These are phyloP conservation scores for Leucaena leucocephala DNA, from an alignment of 306 rosid genomes.

Conservation along the genomic window DNA sequence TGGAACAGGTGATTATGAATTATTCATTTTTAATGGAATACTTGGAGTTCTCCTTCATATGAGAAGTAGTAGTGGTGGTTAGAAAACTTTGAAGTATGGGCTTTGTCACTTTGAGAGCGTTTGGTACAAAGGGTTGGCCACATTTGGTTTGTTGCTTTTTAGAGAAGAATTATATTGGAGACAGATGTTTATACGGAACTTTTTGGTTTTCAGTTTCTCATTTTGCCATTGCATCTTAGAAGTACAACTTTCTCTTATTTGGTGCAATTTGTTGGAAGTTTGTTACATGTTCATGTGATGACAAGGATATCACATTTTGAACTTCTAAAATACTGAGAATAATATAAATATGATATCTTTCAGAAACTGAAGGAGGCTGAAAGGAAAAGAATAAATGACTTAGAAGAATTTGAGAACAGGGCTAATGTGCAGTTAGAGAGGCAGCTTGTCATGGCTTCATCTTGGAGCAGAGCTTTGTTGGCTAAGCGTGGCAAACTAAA, in stretches of 20 bases:
- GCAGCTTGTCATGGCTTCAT: conserved; percentile 95
- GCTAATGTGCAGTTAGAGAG: conserved; percentile 90
- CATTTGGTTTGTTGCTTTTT: not conserved
- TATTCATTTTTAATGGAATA: not conserved
- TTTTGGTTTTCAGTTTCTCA: not conserved
- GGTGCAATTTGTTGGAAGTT: not conserved
- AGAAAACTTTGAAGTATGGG: not conserved
- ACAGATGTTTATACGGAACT: not conserved
- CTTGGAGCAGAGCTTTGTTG: conserved; percentile 82
- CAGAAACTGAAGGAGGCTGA: conserved; percentile 84
- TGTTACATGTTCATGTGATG: conserved; percentile 1
- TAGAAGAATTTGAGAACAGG: conserved; percentile 80
- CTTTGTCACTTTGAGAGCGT: not conserved
- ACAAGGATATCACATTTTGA: not conserved
- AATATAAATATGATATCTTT: conserved; percentile 29
- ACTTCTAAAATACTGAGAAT: conserved; percentile 24
- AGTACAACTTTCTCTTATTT: not conserved
- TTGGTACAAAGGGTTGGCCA: not conserved
- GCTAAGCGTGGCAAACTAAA: conserved; percentile 73
- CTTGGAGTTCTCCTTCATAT: not conserved
- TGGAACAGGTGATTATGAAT: not conserved
- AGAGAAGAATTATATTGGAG: not conserved
- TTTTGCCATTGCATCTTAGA: not conserved
- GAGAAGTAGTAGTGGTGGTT: not conserved
- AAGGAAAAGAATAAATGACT: conserved; percentile 66